Evolutionary conservation across 2,329 filamentous ascomycete species (phyloP).

Genomic region (Colletotrichum somersetense): DNA sequence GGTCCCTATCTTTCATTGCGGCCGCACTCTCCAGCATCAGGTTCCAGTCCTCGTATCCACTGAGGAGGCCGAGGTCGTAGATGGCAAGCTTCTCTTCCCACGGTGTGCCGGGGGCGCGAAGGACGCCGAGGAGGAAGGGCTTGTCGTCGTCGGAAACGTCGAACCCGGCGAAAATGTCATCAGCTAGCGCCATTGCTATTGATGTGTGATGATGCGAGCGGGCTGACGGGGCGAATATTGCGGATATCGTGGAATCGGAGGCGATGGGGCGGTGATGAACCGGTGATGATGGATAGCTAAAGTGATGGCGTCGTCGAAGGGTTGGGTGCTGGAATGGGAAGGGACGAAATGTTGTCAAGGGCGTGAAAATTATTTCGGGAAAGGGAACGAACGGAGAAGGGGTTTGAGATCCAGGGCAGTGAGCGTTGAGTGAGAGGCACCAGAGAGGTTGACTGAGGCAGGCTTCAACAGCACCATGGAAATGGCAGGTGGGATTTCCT

Average conservation of each 20-base stretch:
- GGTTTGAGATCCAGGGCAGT: constrained; percentile 26
- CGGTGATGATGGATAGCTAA: not conserved
- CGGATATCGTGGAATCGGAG: not conserved
- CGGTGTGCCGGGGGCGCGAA: constrained; percentile 47
- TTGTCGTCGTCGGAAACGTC: constrained; percentile 49
- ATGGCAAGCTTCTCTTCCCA: constrained; percentile 47
- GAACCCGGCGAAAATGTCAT: constrained; percentile 47
- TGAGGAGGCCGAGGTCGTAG: constrained; percentile 49
- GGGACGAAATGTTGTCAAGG: constrained; percentile 9
- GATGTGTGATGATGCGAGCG: constrained; percentile 15
- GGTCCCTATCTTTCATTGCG: constrained; percentile 45
- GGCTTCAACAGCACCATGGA: constrained; percentile 22
- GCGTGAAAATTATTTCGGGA: constrained; percentile 14
- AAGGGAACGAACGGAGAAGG: constrained; percentile 25
- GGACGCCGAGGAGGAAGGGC: constrained; percentile 50
- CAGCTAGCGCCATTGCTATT: constrained; percentile 35
- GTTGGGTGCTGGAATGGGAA: constrained; percentile 17
- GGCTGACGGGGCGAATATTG: constrained; percentile 2
- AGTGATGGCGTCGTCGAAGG: not conserved
- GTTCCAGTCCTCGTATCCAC: constrained; percentile 52
- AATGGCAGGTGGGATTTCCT: constrained; percentile 5
- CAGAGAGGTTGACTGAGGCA: constrained; percentile 28
- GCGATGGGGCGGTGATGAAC: constrained; percentile 1
- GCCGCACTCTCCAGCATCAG: constrained; percentile 51
- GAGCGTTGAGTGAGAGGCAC: constrained; percentile 3